phyloP scores from a whole-genome alignment of 148 eudicot genomes.

The Simmondsia chinensis region DNA sequence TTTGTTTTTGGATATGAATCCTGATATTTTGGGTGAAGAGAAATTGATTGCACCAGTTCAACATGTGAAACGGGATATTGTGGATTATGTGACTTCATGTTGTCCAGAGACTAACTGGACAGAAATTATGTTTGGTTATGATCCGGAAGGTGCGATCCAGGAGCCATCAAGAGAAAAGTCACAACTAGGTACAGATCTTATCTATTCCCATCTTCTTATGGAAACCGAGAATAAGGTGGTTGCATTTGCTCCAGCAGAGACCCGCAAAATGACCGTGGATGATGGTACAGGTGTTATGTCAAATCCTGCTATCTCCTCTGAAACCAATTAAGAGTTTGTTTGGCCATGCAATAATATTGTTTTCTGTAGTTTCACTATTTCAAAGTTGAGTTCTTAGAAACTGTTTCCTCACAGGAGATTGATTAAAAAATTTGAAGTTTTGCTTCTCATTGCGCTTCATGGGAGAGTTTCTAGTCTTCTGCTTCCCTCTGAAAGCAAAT shows the following conservation, averaged over 20 bases:
- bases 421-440: too few relatives aligned
- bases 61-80: constrained; percentile 19
- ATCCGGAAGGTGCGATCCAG: constrained; percentile 14
- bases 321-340: too few relatives aligned
- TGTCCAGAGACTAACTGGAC: constrained; percentile 22
- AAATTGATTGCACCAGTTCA: constrained; percentile 25
- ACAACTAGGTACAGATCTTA: constrained; percentile 11
- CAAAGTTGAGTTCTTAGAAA: too few relatives aligned
- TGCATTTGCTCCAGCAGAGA: constrained; percentile 17
- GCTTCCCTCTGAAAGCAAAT: too few relatives aligned
- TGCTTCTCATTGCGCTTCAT: too few relatives aligned
- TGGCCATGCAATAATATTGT: too few relatives aligned
- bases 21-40: constrained; percentile 23
- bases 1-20: constrained; percentile 33
- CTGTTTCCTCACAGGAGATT: too few relatives aligned
- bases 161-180: constrained; percentile 14
- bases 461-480: too few relatives aligned
- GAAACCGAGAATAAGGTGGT: constrained; percentile 18
- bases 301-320: constrained; percentile 7
- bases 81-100: constrained; percentile 15
- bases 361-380: too few relatives aligned
- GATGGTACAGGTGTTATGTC: constrained; percentile 18
- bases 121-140: constrained; percentile 23
- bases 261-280: constrained; percentile 8
- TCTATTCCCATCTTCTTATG: constrained; percentile 11